phyloP scores from a whole-genome alignment of 768 basidiomycete species.

The Russula lepida region DNA sequence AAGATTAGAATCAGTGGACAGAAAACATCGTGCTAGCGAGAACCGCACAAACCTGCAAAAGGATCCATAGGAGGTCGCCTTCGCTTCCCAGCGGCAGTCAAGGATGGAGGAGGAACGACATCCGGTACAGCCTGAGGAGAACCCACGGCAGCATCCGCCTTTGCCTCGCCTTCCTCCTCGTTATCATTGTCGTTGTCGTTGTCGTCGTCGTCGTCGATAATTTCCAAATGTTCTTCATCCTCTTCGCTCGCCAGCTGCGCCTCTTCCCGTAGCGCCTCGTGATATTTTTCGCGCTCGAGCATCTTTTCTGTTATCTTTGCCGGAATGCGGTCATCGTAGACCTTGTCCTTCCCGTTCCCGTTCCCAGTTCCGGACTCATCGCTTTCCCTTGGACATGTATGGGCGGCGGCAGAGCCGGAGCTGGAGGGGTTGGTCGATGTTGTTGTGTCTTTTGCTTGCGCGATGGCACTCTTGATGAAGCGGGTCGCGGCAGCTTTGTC shows the following conservation, averaged over 20 bases:
- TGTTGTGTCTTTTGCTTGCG: constrained; percentile 39
- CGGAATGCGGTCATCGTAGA: constrained; percentile 32
- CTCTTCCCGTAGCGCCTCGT: constrained; percentile 42
- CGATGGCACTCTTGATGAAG: constrained; percentile 79
- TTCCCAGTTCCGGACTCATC: constrained; percentile 5
- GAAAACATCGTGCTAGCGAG: neutral
- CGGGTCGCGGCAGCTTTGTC: constrained; percentile 75
- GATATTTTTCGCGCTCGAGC: constrained; percentile 57
- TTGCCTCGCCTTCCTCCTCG: constrained; percentile 19
- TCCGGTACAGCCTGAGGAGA: neutral
- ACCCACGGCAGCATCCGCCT: constrained; percentile 21
- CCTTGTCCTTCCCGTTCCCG: constrained; percentile 3
- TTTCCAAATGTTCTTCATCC: constrained; percentile 26
- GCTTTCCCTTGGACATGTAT: constrained; percentile 19
- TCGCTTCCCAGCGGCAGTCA: constrained; percentile 31
- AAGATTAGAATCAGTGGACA: neutral
- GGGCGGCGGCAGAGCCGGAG: constrained; percentile 14
- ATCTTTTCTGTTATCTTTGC: constrained; percentile 64
- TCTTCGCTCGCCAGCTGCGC: constrained; percentile 28
- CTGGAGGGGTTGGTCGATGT: neutral
- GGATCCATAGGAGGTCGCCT: constrained; percentile 52
- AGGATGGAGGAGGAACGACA: neutral
- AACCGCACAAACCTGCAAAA: constrained; percentile 47
- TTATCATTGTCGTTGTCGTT: constrained; percentile 28
- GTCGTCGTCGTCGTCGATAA: constrained; percentile 33